These are phyloP conservation scores for Aspergillus saccharolyticus DNA, from an alignment of 495 filamentous ascomycete genomes.

Conservation along the genomic window DNA sequence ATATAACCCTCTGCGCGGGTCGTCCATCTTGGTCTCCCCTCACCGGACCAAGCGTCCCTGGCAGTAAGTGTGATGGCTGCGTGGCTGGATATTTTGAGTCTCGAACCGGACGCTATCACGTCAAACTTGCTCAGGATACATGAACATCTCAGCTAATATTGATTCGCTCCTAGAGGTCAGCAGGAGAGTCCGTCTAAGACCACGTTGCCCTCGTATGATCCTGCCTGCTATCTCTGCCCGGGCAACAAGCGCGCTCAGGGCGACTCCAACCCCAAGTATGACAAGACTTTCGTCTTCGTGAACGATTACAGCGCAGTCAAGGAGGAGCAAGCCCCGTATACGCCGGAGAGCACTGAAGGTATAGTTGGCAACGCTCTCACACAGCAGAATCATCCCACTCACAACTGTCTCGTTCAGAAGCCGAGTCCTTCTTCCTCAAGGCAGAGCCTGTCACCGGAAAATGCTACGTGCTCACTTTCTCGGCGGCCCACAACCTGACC, in stretches of 20 bases:
- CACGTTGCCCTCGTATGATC: slow-evolving; percentile 75
- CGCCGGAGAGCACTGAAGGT: slow-evolving; percentile 49
- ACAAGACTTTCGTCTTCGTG: slow-evolving; percentile 86
- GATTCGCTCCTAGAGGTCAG: slow-evolving; percentile 59
- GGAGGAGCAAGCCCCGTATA: slow-evolving; percentile 75
- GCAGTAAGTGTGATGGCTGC: slow-evolving; percentile 65
- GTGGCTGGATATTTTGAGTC: background rate
- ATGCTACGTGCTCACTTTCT: slow-evolving; percentile 97
- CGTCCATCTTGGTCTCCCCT: slow-evolving; percentile 89
- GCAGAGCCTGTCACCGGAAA: slow-evolving; percentile 87
- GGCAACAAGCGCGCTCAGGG: slow-evolving; percentile 90
- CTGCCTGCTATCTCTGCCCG: slow-evolving; percentile 92
- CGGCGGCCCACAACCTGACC: slow-evolving; percentile 81
- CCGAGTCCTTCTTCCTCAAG: slow-evolving; percentile 72
- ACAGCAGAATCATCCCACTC: background rate
- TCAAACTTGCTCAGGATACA: background rate
- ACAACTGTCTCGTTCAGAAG: slow-evolving; percentile 38
- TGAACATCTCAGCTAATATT: slow-evolving; percentile 1
- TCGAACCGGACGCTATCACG: background rate
- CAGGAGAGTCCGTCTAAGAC: slow-evolving; percentile 79
- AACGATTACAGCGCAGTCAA: slow-evolving; percentile 98
- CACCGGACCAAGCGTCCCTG: slow-evolving; percentile 95
- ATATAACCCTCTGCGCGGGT: slow-evolving; percentile 85
- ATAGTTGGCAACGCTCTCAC: slow-evolving; percentile 7
- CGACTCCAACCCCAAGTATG: slow-evolving; percentile 80